Base-by-base conservation (phyloP, 2,329 filamentous ascomycete species). In the Colletotrichum sp. region DNA sequence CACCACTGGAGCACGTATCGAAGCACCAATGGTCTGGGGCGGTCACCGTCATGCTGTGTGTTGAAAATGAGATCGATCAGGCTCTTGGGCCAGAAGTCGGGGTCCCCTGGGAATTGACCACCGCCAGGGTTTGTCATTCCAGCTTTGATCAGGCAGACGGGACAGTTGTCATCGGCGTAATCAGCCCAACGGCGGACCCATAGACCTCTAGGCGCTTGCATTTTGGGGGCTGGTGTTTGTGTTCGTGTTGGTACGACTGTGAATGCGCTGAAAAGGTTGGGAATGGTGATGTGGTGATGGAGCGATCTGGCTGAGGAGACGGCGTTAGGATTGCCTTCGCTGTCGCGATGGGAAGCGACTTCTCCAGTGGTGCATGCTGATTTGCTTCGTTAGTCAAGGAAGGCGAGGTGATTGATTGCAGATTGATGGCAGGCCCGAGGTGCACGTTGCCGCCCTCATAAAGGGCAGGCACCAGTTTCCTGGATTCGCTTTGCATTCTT, bases 101-200 rank as follows among this genome's bases (percentile, higher is more conserved):
- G 34, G 15, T 36, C 34, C 8, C 34, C 34, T 36, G 34, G 15
- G 1, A 36, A 0, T 0, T 36, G 34, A 16, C 15, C 34, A 8
- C 34, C 34, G 34, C 2, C 11, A 0, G 49, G 49, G n/a, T 55
- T 1, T 55, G 49, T 55, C 25, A 55, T 22, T 55, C 49, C 49
- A 25, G 49, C 49, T 55, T 55, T 55, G 49, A 55, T 55, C 5
- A 55, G n/a, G 49, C 49, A 55, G 49, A 25, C n/a, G 49, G 49
- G 49, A n/a, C 16, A 55, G 3, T 55, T 55, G 5, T 25, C 49
- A 15, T 55, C 49, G 16, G 49, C 19, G 4, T 1, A 2, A 22
- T 55, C 49, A 55, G 49, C 49, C 49, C 49, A 55, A 25, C n/a
- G 49, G 25, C 49, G 49, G 15, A 22, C 49, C 11, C 49, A 8